A percentile compares a stretch with the other conserved stretches of the same genome.
Evolutionary conservation across 495 filamentous ascomycete species (phyloP).

Genomic region (Penicillium malachiteum): DNA sequence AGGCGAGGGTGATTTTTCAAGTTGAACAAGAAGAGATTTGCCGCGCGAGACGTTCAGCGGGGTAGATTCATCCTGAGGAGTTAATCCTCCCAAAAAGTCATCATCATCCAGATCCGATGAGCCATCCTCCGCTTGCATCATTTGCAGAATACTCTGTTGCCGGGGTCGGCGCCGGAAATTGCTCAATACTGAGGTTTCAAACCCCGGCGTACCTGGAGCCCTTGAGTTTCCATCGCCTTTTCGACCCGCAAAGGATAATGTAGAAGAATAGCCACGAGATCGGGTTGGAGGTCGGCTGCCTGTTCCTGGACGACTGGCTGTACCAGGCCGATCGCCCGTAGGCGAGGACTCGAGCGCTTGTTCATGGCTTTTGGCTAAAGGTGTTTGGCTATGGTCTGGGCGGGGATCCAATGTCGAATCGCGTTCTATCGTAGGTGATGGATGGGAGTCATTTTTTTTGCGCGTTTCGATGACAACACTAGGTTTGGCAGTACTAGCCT

Average conservation of each 20-base stretch:
- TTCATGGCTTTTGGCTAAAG: slow-evolving; percentile 32
- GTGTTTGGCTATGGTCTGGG: slow-evolving; percentile 36
- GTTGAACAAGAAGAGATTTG: slow-evolving; percentile 28
- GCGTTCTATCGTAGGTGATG: slow-evolving; percentile 13
- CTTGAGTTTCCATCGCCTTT: slow-evolving; percentile 42
- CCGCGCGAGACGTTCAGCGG: slow-evolving; percentile 50
- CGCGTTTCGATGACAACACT: slow-evolving; percentile 6
- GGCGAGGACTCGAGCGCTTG: slow-evolving; percentile 45
- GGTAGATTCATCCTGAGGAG: slow-evolving; percentile 66
- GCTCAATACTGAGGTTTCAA: slow-evolving; percentile 54
- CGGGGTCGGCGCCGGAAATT: slow-evolving; percentile 65
- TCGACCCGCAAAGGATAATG: slow-evolving; percentile 41
- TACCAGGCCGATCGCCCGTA: slow-evolving; percentile 31
- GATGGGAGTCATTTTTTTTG: slow-evolving; percentile 10
- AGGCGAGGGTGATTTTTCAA: slow-evolving; percentile 19
- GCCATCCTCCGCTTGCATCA: slow-evolving; percentile 55
- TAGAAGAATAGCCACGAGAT: slow-evolving; percentile 50
- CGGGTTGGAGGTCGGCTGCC: slow-evolving; percentile 43
- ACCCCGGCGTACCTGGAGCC: slow-evolving; percentile 50
- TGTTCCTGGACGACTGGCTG: slow-evolving; percentile 40
- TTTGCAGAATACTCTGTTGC: slow-evolving; percentile 67
- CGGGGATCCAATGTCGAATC: slow-evolving; percentile 20
- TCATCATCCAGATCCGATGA: slow-evolving; percentile 49
- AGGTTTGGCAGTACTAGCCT: slow-evolving; percentile 15
- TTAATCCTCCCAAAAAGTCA: slow-evolving; percentile 58